These are phyloP conservation scores for Neurospora cerealis DNA, from an alignment of 495 filamentous ascomycete genomes.

Conservation along the genomic window DNA sequence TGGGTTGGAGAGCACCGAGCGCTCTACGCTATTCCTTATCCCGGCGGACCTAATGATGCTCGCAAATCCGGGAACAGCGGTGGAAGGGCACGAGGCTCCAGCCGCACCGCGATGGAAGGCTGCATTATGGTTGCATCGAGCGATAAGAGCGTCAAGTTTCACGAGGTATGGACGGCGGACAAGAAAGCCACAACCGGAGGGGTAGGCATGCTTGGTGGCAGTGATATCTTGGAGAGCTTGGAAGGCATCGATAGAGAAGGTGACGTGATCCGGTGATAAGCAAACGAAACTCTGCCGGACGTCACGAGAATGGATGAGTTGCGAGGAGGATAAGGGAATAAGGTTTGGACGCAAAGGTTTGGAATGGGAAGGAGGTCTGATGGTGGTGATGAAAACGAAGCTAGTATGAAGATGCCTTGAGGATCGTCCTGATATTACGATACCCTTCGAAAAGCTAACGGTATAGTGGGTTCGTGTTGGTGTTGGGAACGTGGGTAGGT, in stretches of 20 bases:
- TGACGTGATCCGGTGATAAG: slow-evolving; percentile 41
- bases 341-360: not conserved
- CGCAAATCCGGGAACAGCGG: not conserved
- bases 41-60: slow-evolving; percentile 39
- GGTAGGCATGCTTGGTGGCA: slow-evolving; percentile 68
- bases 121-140: slow-evolving; percentile 92
- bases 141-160: slow-evolving; percentile 90
- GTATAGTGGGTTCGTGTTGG: not conserved
- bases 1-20: slow-evolving; percentile 78
- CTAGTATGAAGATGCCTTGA: not conserved
- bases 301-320: not conserved
- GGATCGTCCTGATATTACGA: not conserved
- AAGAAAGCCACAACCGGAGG: slow-evolving; percentile 45
- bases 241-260: slow-evolving; percentile 79
- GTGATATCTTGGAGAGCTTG: slow-evolving; percentile 75
- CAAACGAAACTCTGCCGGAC: not conserved
- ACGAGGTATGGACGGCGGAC: slow-evolving; percentile 78
- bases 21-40: slow-evolving; percentile 64
- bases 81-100: slow-evolving; percentile 13
- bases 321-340: too few species aligned
- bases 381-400: not conserved
- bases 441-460: not conserved
- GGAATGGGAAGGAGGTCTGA: not conserved
- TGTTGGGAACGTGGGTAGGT: not conserved
- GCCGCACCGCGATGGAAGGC: slow-evolving; percentile 65